Percentiles rank a stretch among this genome's conserved stretches.
These are phyloP conservation scores for Leccinellum luteum DNA, from an alignment of 768 basidiomycete genomes.

Conservation along the genomic window DNA sequence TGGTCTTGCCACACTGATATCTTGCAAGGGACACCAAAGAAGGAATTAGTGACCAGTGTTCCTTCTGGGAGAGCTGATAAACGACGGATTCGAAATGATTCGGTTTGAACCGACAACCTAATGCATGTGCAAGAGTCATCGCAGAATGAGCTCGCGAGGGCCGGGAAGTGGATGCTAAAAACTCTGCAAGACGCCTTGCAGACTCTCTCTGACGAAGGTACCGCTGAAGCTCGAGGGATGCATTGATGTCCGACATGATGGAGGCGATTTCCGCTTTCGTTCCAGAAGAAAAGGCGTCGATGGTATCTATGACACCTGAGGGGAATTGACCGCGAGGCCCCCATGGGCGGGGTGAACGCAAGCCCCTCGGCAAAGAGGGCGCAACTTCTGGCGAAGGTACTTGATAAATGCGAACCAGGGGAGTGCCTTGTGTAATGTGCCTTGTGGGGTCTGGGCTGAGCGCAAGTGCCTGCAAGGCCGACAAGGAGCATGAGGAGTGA, in stretches of 20 bases:
- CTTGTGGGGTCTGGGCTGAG: constrained; percentile 9
- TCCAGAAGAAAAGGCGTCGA: constrained; percentile 25
- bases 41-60: constrained; percentile 52
- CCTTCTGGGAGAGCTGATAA: constrained; percentile 44
- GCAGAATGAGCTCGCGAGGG: constrained; percentile 44
- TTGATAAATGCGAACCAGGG: constrained; percentile 1
- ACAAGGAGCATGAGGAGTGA: constrained; percentile 24
- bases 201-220: constrained; percentile 35
- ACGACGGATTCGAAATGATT: constrained; percentile 59
- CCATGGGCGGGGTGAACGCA: background rate
- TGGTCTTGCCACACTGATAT: constrained; percentile 47
- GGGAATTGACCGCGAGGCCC: constrained; percentile 19
- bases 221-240: constrained; percentile 21
- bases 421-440: constrained; percentile 4
- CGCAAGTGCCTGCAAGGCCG: constrained; percentile 16
- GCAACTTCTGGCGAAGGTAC: background rate
- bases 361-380: background rate
- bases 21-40: constrained; percentile 47
- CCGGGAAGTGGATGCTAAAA: constrained; percentile 30
- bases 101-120: constrained; percentile 50
- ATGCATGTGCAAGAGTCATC: constrained; percentile 45
- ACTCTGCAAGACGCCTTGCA: constrained; percentile 32
- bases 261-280: constrained; percentile 9
- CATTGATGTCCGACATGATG: constrained; percentile 16
- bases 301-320: constrained; percentile 20